Evolutionary conservation across 768 basidiomycete species (phyloP).

Genomic region (Phanerochaete sordida): DNA sequence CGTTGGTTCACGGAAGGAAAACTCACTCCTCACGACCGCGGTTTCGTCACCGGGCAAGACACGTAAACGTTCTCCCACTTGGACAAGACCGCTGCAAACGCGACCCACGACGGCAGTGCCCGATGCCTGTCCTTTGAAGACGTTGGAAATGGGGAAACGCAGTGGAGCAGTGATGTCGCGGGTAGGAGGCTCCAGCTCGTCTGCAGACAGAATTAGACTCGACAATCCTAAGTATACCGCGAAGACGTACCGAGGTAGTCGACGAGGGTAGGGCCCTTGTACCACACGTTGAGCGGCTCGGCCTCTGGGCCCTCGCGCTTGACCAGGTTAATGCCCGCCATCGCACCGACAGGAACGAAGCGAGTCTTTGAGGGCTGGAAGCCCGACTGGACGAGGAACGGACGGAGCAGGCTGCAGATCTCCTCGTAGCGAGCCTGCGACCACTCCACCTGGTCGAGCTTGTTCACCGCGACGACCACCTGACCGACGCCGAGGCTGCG

Average conservation of each 20-base stretch:
- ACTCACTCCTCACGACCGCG: conserved; percentile 68
- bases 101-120: conserved; percentile 79
- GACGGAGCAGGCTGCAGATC: conserved; percentile 67
- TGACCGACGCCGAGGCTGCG: conserved; percentile 90
- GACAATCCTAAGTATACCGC: background rate
- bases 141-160: conserved; percentile 89
- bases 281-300: conserved; percentile 63
- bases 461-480: conserved; percentile 91
- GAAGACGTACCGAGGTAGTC: conserved; percentile 67
- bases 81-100: conserved; percentile 83
- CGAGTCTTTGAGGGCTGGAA: conserved; percentile 74
- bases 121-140: conserved; percentile 86
- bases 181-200: conserved; percentile 74
- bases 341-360: conserved; percentile 88
- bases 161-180: conserved; percentile 75
- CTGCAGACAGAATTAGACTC: conserved; percentile 34
- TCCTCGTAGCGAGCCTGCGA: conserved; percentile 79
- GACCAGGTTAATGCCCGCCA: conserved; percentile 83
- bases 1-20: background rate
- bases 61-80: conserved; percentile 85
- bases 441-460: conserved; percentile 93
- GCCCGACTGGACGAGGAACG: conserved; percentile 86
- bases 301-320: conserved; percentile 45
- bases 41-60: conserved; percentile 92
- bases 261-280: conserved; percentile 79